Base-by-base conservation (phyloP, 257 asterid species). In the Forsythia suspensa region DNA sequence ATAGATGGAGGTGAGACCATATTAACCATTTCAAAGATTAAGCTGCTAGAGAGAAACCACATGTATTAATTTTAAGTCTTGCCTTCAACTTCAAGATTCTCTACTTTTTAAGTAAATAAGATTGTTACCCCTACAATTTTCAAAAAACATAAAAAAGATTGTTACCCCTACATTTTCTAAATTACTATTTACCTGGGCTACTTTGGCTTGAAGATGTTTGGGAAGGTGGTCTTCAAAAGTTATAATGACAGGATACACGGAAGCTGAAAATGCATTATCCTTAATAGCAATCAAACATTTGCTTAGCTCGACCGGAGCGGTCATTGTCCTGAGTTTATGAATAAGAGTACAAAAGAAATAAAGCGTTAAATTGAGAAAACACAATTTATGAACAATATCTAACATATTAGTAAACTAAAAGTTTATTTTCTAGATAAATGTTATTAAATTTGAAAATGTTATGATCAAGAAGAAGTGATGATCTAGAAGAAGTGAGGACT, bases 221-320 rank as follows among this genome's bases (percentile, higher is more conserved):
- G 71, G 71, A 3, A 83, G 83, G 72, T 83, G 86, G 72, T 83
- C 86, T 76, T 79, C 84, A 51, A 83, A 76, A 11, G 86, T 83
- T 66, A 83, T 59, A 18, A 83, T 72, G 43, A 83, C 81, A 51
- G 86, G 86, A 73, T 79, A 83, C 18, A 36, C 57, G 37, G 86
- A 79, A 71, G 77, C 61, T 46, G 61, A 59, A 70, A 83, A 79
- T 7, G 79, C 86, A 52, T 39, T 6, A 3, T 76, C 78, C 63
- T 79, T 79, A 42, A 83, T 83, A 70, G 76, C 83, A 55, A 55
- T 71, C 76, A 83, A 34, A 65, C 86, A 79, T 65, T 79, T 83
- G 75, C 39, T 21, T 46, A 83, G 86, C 63, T 79, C 75, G 69
- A 83, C 83, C 2, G 83, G 81, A 29, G 79, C 36, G 16, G 86